phyloP scores from a whole-genome alignment of 495 filamentous ascomycete genomes.

The Paragyromitra xinjiangensis region DNA sequence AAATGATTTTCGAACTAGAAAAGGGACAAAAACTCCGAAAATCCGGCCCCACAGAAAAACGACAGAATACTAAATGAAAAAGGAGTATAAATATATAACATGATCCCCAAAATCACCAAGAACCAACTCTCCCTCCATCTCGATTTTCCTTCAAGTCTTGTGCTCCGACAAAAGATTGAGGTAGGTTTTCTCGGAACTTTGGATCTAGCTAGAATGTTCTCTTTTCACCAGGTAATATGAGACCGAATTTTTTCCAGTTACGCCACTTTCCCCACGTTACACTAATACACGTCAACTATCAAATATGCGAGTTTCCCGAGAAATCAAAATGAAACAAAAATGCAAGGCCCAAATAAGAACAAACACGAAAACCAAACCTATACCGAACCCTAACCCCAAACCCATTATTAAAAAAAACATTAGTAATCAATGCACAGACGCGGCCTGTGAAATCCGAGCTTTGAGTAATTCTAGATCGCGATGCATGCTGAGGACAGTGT shows the following conservation, averaged over 20 bases:
- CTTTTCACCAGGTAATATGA: constrained; percentile 28
- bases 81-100: not conserved
- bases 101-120: not conserved
- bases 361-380: constrained; percentile 21
- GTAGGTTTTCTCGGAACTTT: not conserved
- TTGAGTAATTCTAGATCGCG: constrained; percentile 53
- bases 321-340: constrained; percentile 28
- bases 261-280: constrained; percentile 40
- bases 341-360: constrained; percentile 21
- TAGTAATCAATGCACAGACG: constrained; percentile 47
- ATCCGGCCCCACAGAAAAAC: not conserved
- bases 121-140: not conserved
- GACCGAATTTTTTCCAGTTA: constrained; percentile 32
- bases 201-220: constrained; percentile 8
- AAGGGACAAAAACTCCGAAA: constrained; percentile 4
- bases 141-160: not conserved
- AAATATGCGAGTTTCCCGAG: constrained; percentile 27
- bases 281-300: constrained; percentile 44
- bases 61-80: not conserved
- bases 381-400: constrained; percentile 19
- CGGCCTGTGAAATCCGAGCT: constrained; percentile 45
- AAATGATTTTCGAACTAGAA: constrained; percentile 13
- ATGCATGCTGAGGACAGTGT: constrained; percentile 55
- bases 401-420: constrained; percentile 33
- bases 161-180: not conserved